A percentile compares a stretch with the other conserved stretches of the same genome.
phyloP scores from a whole-genome alignment of 176 grass and related monocot species.

The Juncus effusus region DNA sequence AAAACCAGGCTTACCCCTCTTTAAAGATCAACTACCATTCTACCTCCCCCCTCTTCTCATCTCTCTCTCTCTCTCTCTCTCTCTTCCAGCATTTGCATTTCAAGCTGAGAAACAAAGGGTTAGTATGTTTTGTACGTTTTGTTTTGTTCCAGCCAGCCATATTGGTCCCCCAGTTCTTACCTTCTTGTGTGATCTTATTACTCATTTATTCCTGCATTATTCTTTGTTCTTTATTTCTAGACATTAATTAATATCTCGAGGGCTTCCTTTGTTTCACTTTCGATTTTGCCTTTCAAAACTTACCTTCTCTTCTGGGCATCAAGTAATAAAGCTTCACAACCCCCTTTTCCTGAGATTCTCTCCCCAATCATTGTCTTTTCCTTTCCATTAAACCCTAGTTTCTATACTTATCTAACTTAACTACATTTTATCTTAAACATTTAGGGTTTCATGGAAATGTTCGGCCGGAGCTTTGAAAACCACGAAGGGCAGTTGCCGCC shows the following conservation, averaged over 20 bases:
- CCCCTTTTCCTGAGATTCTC: slow-evolving; percentile 8
- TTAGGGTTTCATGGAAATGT: slow-evolving; percentile 7
- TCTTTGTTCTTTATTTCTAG: slow-evolving; percentile 7
- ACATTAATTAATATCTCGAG: slow-evolving; percentile 9
- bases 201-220: slow-evolving; percentile 5
- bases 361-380: neutral
- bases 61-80: neutral
- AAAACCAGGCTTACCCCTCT: slow-evolving; percentile 22
- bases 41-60: neutral
- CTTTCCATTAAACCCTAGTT: neutral
- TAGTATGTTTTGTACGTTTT: slow-evolving; percentile 6
- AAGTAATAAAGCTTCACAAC: neutral
- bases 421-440: neutral
- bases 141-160: slow-evolving; percentile 13
- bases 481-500: slow-evolving; percentile 54
- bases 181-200: neutral
- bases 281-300: slow-evolving; percentile 9
- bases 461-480: slow-evolving; percentile 16
- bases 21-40: slow-evolving; percentile 26
- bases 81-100: slow-evolving; percentile 10
- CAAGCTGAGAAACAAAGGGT: slow-evolving; percentile 23
- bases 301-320: slow-evolving; percentile 15
- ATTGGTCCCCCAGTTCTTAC: slow-evolving; percentile 12
- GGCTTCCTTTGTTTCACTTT: slow-evolving; percentile 16
- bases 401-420: neutral